Conservation (phyloP, 1,284 basidiomycete genomes). For the Mycena sp. region DNA sequence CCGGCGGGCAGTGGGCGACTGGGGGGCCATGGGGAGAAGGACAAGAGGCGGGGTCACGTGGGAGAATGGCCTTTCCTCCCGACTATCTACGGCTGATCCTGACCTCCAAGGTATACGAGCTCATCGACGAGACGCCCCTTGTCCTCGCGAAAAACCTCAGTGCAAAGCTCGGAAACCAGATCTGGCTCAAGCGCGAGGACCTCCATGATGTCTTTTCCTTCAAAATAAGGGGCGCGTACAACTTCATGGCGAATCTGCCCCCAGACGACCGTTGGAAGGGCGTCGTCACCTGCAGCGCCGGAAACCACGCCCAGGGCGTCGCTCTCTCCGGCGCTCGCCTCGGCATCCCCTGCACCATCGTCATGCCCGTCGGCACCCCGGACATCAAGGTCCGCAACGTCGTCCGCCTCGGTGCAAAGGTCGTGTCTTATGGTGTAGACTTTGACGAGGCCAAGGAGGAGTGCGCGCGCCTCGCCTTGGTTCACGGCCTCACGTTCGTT, state of each 20-base stretch:
- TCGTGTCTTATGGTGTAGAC: conserved; percentile 91
- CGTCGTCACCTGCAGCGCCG: conserved; percentile 97
- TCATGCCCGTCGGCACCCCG: conserved; percentile 97
- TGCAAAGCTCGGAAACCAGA: conserved; percentile 88
- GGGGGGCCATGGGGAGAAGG: conserved; percentile 14
- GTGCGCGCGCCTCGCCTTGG: conserved; percentile 84
- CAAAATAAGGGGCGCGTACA: conserved; percentile 98
- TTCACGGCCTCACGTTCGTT: conserved; percentile 88
- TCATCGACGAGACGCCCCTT: conserved; percentile 93
- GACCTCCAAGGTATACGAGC: conserved; percentile 93
- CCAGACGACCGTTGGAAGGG: conserved; percentile 97
- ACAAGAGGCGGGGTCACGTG: conserved; percentile 8
- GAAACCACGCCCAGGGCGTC: conserved; percentile 99
- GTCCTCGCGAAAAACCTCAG: conserved; percentile 90
- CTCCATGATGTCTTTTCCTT: conserved; percentile 98
- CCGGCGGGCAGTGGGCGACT: conserved; percentile 42
- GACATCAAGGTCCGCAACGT: conserved; percentile 98
- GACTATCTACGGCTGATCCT: conserved; percentile 96
- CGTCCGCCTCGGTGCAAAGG: conserved; percentile 91
- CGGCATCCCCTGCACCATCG: conserved; percentile 94
- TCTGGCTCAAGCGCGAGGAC: conserved; percentile 96
- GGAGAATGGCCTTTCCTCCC: conserved; percentile 58
- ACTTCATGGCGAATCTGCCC: conserved; percentile 94
- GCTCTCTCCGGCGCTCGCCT: conserved; percentile 91
- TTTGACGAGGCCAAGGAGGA: conserved; percentile 98